Conservation (phyloP, 2,329 filamentous ascomycete genomes). For the Calonectria ilicicola region DNA sequence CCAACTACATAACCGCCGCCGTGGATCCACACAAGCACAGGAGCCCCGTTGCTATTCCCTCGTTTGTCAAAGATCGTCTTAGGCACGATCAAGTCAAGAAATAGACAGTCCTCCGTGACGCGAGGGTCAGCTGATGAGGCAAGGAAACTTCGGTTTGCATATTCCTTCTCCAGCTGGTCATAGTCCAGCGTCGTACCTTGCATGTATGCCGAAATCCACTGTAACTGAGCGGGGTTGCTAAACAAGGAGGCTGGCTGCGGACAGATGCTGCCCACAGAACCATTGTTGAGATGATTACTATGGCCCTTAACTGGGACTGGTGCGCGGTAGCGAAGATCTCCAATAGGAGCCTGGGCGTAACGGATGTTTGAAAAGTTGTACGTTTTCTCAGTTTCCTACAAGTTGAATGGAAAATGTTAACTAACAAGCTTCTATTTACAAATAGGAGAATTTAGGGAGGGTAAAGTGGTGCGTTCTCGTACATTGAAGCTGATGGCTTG, state of each 20-base stretch:
- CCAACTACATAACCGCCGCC: constrained; percentile 51
- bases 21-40: constrained; percentile 43
- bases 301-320: constrained; percentile 22
- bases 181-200: background rate
- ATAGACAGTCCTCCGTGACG: constrained; percentile 53
- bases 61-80: constrained; percentile 44
- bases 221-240: constrained; percentile 16
- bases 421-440: too few species aligned
- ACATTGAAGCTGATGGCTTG: constrained; percentile 20
- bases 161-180: background rate
- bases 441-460: too few species aligned
- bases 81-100: constrained; percentile 55
- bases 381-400: background rate
- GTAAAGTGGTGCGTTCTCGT: background rate
- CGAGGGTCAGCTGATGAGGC: constrained; percentile 14
- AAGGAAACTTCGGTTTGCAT: background rate
- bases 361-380: constrained; percentile 43
- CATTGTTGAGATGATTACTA: constrained; percentile 22
- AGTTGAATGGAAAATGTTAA: too few species aligned
- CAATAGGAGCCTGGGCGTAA: constrained; percentile 34
- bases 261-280: constrained; percentile 27
- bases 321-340: constrained; percentile 33
- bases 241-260: constrained; percentile 22
- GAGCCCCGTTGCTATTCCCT: constrained; percentile 41
- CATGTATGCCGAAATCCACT: constrained; percentile 10